These are phyloP conservation scores for Phaeophleospora eucalypticola DNA, from an alignment of 2,329 filamentous ascomycete genomes.

Conservation along the genomic window DNA sequence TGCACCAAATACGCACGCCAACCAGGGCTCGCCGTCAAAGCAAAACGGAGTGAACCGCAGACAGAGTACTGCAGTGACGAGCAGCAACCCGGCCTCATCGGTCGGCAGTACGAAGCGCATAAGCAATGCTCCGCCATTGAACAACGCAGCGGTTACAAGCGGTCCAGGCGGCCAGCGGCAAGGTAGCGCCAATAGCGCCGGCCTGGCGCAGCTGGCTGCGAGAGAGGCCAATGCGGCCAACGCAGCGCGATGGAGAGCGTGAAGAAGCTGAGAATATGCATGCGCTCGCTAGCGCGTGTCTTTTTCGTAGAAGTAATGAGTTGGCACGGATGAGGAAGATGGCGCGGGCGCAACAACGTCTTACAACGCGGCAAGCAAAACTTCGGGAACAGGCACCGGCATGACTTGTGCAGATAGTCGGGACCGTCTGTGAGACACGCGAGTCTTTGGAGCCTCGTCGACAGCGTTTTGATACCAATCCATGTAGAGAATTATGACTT, in stretches of 20 bases:
- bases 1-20: slow-evolving; percentile 25
- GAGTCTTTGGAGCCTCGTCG: slow-evolving; percentile 3
- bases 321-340: too few species aligned
- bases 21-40: slow-evolving; percentile 24
- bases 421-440: background rate
- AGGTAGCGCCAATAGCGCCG: slow-evolving; percentile 12
- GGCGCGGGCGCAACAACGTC: background rate
- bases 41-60: slow-evolving; percentile 17
- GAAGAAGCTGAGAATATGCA: background rate
- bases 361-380: background rate
- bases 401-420: too few species aligned
- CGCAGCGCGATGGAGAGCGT: slow-evolving; percentile 19
- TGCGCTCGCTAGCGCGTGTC: too few species aligned
- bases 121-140: slow-evolving; percentile 15
- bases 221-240: slow-evolving; percentile 20
- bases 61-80: slow-evolving; percentile 21
- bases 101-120: slow-evolving; percentile 24
- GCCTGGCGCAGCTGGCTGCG: slow-evolving; percentile 19
- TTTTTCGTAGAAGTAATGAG: too few species aligned
- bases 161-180: slow-evolving; percentile 11
- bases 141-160: slow-evolving; percentile 2
- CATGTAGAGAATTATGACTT: background rate
- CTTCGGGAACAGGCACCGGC: too few species aligned
- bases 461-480: background rate
- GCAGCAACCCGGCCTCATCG: slow-evolving; percentile 16